Base-by-base conservation (phyloP, 192 early-diverging fungal genomes). In the Coemansia sp. region DNA sequence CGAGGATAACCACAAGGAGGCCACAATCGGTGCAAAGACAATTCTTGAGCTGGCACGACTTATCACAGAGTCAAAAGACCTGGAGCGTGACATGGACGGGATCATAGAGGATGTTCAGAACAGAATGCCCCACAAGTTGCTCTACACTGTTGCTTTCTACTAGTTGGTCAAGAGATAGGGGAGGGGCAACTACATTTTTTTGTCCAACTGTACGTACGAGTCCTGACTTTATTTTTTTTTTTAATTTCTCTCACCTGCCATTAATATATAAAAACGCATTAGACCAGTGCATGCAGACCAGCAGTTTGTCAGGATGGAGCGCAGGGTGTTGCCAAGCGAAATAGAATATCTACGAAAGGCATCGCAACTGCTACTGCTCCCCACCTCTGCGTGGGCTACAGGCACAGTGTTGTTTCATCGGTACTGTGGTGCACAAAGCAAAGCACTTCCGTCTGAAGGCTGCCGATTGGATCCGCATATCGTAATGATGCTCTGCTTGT, bases 1-100 rank as follows among this genome's bases (percentile, higher is more conserved):
- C 70, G 92, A 92, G 66, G 97, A 99, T 75, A 99, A 95, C 79
- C 90, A 93, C 49, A 87, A 91, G 68, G 93, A 97, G 66, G 94
- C 97, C 0, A 71, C 85, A 17, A 69, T 93, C 0, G 97, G 96
- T 5, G 97, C 91, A 8, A 84, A 90, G 67, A 88, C 91, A 25
- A 95, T 99, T 42, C 68, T 93, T 37, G 85, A 93, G 68, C 76
- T 98, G 49, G 94, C 91, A 9, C 71, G 88, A 64, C 85, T 88
- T 65, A 72, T 85, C 32, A 57, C 63, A 7, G 76, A 72, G 10
- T 84, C 87, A 0, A 67, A 64, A 11, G 92, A 98, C 70, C 69
- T 94, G n/a, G 93, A 95, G 58, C 86, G 89, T n/a, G 92, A 95
- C 20, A 92, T 98, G 69, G 88, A 90, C 46, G 75, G 70, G 11